Evolutionary conservation across 1,284 basidiomycete genomes (phyloP).

Genomic region (Pseudozyma tsukubaensis): DNA sequence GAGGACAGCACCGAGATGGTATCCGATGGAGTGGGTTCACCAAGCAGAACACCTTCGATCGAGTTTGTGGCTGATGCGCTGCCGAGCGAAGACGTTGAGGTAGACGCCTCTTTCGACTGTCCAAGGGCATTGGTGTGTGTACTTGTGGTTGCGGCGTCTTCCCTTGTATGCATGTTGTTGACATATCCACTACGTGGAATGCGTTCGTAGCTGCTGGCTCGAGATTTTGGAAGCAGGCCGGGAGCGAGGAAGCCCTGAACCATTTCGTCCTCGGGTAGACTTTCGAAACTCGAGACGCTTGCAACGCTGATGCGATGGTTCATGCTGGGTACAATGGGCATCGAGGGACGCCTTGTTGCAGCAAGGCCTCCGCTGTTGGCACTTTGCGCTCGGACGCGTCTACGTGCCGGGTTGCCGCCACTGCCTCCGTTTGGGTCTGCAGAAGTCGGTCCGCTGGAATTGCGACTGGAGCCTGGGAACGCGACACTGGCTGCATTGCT

Average conservation of each 20-base stretch:
- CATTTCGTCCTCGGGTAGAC: constrained; percentile 59
- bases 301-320: constrained; percentile 52
- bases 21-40: constrained; percentile 12
- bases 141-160: constrained; percentile 2
- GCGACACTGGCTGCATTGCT: constrained; percentile 14
- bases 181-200: constrained; percentile 13
- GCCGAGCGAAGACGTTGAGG: constrained; percentile 16
- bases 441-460: not conserved
- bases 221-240: constrained; percentile 19
- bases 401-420: constrained; percentile 12
- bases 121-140: constrained; percentile 1
- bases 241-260: constrained; percentile 45
- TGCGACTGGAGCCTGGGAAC: constrained; percentile 19
- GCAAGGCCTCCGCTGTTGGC: constrained; percentile 23
- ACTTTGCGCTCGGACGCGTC: constrained; percentile 36
- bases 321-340: constrained; percentile 53
- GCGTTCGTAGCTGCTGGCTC: constrained; percentile 35
- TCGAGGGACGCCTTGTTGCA: constrained; percentile 44
- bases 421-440: constrained; percentile 5
- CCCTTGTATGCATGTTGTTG: constrained; percentile 4
- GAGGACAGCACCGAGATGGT: constrained; percentile 8
- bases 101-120: constrained; percentile 8
- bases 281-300: constrained; percentile 61
- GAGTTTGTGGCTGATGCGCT: constrained; percentile 17
- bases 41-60: constrained; percentile 4